Conservation (phyloP, 306 rosid genomes). For the Abrus pulchellus region DNA sequence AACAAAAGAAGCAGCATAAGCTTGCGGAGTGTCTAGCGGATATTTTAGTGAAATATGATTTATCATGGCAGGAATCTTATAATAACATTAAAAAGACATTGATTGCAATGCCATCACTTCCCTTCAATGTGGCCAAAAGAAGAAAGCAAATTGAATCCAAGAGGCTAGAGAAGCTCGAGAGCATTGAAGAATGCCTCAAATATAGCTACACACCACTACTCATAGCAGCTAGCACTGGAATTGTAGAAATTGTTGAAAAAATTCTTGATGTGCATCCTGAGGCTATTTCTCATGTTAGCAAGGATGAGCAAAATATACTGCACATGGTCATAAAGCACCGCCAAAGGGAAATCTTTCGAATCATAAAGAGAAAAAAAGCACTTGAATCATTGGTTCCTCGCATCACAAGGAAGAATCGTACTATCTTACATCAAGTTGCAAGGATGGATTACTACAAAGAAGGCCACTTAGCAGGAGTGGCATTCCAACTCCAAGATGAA, state of each 20-base stretch:
- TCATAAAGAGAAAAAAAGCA: neutral
- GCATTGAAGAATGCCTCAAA: too few relatives aligned
- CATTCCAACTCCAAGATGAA: constrained; percentile 11
- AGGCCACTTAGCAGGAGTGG: neutral
- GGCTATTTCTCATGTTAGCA: neutral
- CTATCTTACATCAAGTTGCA: constrained; percentile 22
- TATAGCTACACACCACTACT: neutral
- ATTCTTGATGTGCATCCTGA: neutral
- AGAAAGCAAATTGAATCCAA: too few relatives aligned
- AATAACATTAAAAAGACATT: too few relatives aligned
- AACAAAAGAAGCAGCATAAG: neutral
- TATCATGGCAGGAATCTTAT: neutral
- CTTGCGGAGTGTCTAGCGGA: neutral
- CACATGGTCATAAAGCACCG: neutral
- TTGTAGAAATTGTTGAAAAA: neutral
- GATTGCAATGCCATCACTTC: too few relatives aligned
- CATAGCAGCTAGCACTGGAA: neutral
- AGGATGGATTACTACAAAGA: constrained; percentile 9
- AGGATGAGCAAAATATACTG: neutral
- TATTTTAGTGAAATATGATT: neutral
- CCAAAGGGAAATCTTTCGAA: neutral
- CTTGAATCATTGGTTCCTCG: neutral
- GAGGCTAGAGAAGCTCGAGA: too few relatives aligned
- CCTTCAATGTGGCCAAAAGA: too few relatives aligned
- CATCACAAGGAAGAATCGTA: neutral